Conservation (phyloP, 495 filamentous ascomycete genomes). For the Parathielavia hyrcaniae region DNA sequence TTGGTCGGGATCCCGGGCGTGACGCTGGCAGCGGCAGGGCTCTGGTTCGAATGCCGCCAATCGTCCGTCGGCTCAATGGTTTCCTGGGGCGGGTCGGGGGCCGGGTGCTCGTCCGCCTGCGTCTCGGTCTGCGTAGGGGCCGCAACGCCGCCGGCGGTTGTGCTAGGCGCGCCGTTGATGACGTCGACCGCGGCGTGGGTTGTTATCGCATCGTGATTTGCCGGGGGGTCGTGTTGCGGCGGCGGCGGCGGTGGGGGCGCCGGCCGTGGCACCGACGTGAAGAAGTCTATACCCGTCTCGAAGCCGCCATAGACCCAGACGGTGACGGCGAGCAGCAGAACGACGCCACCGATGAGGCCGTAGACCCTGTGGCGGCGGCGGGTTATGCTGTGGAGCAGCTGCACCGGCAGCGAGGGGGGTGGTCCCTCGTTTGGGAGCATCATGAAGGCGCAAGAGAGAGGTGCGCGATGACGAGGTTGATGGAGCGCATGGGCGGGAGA, state of each 20-base stretch:
- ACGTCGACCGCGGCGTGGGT: too few relatives aligned
- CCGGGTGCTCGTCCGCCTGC: neutral
- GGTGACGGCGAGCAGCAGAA: neutral
- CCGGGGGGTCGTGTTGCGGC: too few relatives aligned
- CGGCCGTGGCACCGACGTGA: neutral
- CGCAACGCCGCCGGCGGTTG: neutral
- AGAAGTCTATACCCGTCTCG: conserved; percentile 4
- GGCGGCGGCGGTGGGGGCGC: neutral
- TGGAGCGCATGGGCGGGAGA: too few relatives aligned
- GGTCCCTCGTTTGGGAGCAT: conserved; percentile 6
- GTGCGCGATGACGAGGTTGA: neutral
- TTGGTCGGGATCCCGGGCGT: conserved; percentile 9
- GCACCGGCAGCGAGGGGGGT: conserved; percentile 5
- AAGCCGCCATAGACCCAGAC: conserved; percentile 9
- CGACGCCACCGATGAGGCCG: neutral
- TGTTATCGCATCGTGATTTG: too few relatives aligned
- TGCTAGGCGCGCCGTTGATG: neutral
- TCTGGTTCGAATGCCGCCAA: conserved; percentile 3
- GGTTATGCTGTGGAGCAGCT: conserved; percentile 7
- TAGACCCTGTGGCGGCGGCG: conserved; percentile 7
- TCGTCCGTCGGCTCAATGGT: neutral
- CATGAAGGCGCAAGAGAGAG: neutral
- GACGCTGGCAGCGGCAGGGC: neutral
- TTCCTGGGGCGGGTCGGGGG: neutral
- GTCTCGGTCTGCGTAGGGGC: neutral